phyloP scores from a whole-genome alignment of 306 rosid species.

The Pterocarpus santalinus region DNA sequence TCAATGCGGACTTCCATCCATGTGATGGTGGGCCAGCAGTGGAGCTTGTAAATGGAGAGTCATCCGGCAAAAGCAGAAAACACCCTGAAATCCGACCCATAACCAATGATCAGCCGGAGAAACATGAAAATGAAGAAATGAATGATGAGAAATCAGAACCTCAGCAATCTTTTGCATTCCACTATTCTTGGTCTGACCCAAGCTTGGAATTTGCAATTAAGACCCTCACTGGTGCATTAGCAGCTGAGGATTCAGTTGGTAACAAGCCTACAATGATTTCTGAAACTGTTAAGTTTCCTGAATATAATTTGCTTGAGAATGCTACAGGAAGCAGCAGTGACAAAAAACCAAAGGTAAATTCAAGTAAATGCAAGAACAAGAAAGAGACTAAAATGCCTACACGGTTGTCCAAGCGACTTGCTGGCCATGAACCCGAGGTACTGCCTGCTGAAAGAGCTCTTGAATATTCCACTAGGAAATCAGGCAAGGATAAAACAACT shows the following conservation, averaged over 20 bases:
- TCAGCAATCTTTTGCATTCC: conserved; percentile 55
- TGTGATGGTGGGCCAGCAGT: conserved; percentile 19
- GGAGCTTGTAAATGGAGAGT: conserved; percentile 41
- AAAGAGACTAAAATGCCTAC: conserved; percentile 53
- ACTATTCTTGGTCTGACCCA: conserved; percentile 77
- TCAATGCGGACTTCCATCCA: conserved; percentile 43
- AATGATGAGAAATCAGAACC: conserved; percentile 52
- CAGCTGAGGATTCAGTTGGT: conserved; percentile 54
- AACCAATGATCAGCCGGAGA: conserved; percentile 43
- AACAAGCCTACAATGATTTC: conserved; percentile 31
- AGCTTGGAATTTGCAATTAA: conserved; percentile 80
- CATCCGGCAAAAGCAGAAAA: conserved; percentile 35
- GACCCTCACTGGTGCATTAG: conserved; percentile 69
- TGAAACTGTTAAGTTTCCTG: conserved; percentile 39
- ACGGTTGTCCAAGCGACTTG: conserved; percentile 60
- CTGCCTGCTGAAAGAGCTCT: conserved; percentile 52
- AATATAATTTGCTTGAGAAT: conserved; percentile 40
- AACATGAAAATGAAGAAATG: conserved; percentile 47
- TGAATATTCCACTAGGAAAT: conserved; percentile 45
- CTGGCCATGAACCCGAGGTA: conserved; percentile 61
- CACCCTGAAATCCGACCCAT: conserved; percentile 35
- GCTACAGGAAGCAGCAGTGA: conserved; percentile 46
- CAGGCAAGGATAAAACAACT: conserved; percentile 36
- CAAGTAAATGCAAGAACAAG: conserved; percentile 55
- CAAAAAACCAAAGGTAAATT: conserved; percentile 46